Conservation (phyloP, 2,329 filamentous ascomycete species). For the Arthrobotrys iridis region DNA sequence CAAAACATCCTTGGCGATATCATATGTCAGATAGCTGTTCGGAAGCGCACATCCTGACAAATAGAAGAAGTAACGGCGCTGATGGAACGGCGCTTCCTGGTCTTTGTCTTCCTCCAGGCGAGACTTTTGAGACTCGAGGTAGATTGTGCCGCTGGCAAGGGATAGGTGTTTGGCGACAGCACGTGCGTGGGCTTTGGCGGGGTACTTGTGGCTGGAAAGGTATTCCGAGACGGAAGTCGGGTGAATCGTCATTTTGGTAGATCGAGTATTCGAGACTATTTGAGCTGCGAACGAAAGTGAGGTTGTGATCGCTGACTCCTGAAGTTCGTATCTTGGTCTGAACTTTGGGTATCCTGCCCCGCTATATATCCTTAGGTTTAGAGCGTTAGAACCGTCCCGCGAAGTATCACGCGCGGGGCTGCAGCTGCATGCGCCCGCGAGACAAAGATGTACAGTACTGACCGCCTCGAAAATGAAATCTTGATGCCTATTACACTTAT, state of each 20-base stretch:
- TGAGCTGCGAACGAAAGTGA: neutral
- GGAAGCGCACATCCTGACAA: conserved; percentile 84
- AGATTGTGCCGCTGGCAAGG: conserved; percentile 75
- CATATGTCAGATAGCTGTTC: conserved; percentile 83
- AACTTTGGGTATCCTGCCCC: conserved; percentile 18
- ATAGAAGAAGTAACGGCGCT: conserved; percentile 95
- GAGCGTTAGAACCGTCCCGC: neutral
- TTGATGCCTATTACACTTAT: conserved; percentile 33
- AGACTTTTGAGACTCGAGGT: conserved; percentile 85
- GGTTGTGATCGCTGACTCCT: neutral
- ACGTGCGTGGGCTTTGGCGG: conserved; percentile 85
- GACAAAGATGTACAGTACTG: conserved; percentile 8
- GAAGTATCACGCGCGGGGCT: neutral
- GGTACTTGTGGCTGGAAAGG: conserved; percentile 61
- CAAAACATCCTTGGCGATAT: conserved; percentile 76
- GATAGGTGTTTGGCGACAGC: conserved; percentile 79
- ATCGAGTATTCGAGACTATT: neutral
- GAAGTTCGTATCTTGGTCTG: neutral
- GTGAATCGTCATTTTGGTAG: conserved; percentile 33
- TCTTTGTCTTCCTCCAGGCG: conserved; percentile 90
- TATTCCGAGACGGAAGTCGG: conserved; percentile 46
- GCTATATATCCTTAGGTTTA: conserved; percentile 1
- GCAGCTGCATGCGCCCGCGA: neutral
- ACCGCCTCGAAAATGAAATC: conserved; percentile 15
- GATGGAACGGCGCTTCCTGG: conserved; percentile 66